These are phyloP conservation scores for Plicaturopsis crispa DNA, from an alignment of 768 basidiomycete species.

Conservation along the genomic window DNA sequence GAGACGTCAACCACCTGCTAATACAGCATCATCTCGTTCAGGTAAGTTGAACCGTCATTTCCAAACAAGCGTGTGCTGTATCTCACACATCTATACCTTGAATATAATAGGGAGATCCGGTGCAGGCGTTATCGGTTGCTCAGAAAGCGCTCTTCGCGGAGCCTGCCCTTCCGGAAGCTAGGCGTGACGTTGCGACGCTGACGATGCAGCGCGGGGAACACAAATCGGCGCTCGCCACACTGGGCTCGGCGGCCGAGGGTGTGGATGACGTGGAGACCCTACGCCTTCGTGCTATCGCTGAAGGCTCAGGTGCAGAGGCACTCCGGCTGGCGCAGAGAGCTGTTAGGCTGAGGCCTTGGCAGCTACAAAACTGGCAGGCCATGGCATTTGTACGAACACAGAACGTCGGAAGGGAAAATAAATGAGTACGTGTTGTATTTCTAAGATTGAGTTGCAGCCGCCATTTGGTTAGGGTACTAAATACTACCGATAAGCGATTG, in stretches of 20 bases:
- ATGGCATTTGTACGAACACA: constrained; percentile 45
- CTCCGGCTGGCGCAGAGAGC: constrained; percentile 51
- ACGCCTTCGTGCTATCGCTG: constrained; percentile 43
- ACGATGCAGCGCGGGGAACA: constrained; percentile 39
- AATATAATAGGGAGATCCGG: constrained; percentile 33
- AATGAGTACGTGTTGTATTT: constrained; percentile 10
- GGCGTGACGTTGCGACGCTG: constrained; percentile 49
- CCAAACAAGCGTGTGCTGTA: not conserved
- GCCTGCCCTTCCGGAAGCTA: constrained; percentile 40
- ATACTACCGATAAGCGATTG: constrained; percentile 1
- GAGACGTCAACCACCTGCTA: constrained; percentile 67
- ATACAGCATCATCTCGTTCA: constrained; percentile 66
- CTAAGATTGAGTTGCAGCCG: not conserved
- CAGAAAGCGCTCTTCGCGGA: constrained; percentile 53
- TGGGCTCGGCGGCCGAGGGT: constrained; percentile 23
- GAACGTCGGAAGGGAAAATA: constrained; percentile 6
- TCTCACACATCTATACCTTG: constrained; percentile 2
- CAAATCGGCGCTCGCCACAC: constrained; percentile 37
- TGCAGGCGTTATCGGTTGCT: constrained; percentile 41
- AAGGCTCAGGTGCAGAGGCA: constrained; percentile 19
- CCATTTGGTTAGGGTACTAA: constrained; percentile 5
- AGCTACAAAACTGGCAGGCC: constrained; percentile 45
- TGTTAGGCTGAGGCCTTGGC: constrained; percentile 53
- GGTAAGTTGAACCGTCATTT: constrained; percentile 31
- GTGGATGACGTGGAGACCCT: constrained; percentile 33